Evolutionary conservation across 306 rosid species (phyloP), one percentile per base, ranked within the genome.

Genomic region (Ceratonia siliqua): DNA sequence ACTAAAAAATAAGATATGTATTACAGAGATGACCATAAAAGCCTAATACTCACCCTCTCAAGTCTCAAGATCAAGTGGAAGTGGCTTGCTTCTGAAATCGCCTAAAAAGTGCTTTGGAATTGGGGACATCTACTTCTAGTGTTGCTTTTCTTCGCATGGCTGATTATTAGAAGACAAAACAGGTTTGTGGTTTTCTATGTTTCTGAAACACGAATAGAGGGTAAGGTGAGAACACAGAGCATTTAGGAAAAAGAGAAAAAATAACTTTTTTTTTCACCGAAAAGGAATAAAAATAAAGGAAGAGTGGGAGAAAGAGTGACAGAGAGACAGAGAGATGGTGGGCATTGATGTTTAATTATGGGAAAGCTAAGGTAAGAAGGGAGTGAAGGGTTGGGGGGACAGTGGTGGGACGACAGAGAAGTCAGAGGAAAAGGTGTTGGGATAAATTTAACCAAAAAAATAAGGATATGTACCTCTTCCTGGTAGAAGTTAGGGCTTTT

Each of bases 261-360:
- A 46, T 10, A 15, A 33, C 14, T 15, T 20, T 9, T 59, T 25
- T 50, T 49, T 50, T 53, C 46, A 62, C 72, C 27, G 64, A 69
- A 65, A 61, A 46, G 77, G 73, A 69, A 74, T 53, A 49, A 50
- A 55, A 76, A 21, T 20, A 56, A 62, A 39, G 55, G 45, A 25
- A 55, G 53, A 39, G 49, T 41, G 50, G 41, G 57, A 12, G 65
- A 41, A 70, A 52, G 73, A 48, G 62, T 11, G 53, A 17, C 15
- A 20, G 72, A 42, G 65, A 57, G 56, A 78, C 48, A 72, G 53
- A 57, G 79, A 74, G 85, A 71, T 61, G 77, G 79, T 76, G 86
- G 80, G 85, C 58, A 77, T 68, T 68, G 85, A 81, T 81, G 89
- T 74, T 80, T 83, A 85, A 83, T 85, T 78, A 83, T 85, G 90